Evolutionary conservation across 345 rosid species (phyloP).

Genomic region (Fremontodendron californicum): DNA sequence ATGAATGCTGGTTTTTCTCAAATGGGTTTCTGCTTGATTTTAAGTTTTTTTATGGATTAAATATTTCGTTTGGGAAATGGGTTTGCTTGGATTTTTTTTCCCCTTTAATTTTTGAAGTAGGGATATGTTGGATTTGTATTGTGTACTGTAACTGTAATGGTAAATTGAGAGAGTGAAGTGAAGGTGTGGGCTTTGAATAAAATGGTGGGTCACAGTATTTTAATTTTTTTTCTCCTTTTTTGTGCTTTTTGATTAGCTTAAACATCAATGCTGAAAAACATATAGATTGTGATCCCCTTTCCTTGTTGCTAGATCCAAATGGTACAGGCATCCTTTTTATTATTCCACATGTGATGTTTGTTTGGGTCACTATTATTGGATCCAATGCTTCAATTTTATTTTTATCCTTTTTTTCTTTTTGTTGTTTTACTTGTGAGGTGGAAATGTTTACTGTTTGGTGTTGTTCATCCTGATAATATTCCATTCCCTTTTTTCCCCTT

Average conservation of each 20-base stretch:
- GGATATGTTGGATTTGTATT: conserved; percentile 8
- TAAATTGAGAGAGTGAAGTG: conserved; percentile 5
- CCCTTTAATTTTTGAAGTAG: not conserved
- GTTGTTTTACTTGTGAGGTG: not conserved
- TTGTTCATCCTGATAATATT: not conserved
- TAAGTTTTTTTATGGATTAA: not conserved
- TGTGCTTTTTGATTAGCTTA: not conserved
- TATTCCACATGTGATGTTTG: conserved; percentile 7
- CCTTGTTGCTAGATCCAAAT: conserved; percentile 12
- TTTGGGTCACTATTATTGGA: not conserved
- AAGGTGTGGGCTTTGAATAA: conserved; percentile 18
- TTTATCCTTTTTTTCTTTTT: not conserved
- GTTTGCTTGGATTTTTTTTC: not conserved
- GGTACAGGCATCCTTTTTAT: not conserved
- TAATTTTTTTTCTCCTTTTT: not conserved
- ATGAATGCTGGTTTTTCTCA: not conserved
- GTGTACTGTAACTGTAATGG: conserved; percentile 11
- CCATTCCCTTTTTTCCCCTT: not conserved
- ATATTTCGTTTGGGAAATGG: not conserved
- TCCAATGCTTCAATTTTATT: conserved; percentile 6
- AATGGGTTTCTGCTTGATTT: not conserved
- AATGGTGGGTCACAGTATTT: conserved; percentile 23
- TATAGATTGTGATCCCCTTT: conserved; percentile 4
- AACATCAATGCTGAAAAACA: not conserved
- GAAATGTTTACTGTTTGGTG: not conserved